Percentiles rank a stretch among this genome's conserved stretches.
Evolutionary conservation across 176 grass and related monocot genomes (phyloP).

Genomic region (Otatea glauca): DNA sequence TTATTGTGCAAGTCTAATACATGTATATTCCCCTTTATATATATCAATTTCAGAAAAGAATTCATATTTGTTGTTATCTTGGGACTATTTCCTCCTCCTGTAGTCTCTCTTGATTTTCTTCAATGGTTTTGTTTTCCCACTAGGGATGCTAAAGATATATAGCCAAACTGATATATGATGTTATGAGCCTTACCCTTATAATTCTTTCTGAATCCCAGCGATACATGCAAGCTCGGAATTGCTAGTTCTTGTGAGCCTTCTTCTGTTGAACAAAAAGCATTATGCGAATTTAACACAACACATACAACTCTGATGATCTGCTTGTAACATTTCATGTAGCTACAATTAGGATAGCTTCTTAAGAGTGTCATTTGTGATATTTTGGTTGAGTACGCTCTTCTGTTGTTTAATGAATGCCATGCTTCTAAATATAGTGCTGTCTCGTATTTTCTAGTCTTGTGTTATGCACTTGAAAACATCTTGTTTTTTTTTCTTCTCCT

Average conservation of each 20-base stretch:
- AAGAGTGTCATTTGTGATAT: neutral
- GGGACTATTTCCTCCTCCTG: conserved; percentile 6
- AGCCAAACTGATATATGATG: conserved; percentile 7
- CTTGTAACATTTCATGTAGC: conserved; percentile 21
- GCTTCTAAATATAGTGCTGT: neutral
- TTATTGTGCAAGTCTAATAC: conserved; percentile 19
- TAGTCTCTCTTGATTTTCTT: conserved; percentile 30
- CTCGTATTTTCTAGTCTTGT: conserved; percentile 13
- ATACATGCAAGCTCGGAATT: conserved; percentile 12
- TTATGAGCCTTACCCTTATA: neutral
- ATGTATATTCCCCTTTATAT: neutral
- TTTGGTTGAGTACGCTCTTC: neutral
- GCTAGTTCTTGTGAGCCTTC: neutral
- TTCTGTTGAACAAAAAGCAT: neutral
- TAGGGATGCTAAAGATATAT: conserved; percentile 36
- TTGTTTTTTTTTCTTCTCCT: conserved; percentile 4
- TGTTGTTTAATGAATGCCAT: conserved; percentile 28
- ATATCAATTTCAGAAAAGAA: neutral
- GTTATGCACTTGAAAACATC: conserved; percentile 2
- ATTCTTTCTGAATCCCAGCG: neutral
- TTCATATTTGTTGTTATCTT: neutral
- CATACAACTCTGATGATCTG: neutral
- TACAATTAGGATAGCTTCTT: conserved; percentile 7
- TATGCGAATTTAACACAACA: neutral
- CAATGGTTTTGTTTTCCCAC: conserved; percentile 21